Conservation (phyloP, 768 basidiomycete genomes). For the Nidularia sp. region DNA sequence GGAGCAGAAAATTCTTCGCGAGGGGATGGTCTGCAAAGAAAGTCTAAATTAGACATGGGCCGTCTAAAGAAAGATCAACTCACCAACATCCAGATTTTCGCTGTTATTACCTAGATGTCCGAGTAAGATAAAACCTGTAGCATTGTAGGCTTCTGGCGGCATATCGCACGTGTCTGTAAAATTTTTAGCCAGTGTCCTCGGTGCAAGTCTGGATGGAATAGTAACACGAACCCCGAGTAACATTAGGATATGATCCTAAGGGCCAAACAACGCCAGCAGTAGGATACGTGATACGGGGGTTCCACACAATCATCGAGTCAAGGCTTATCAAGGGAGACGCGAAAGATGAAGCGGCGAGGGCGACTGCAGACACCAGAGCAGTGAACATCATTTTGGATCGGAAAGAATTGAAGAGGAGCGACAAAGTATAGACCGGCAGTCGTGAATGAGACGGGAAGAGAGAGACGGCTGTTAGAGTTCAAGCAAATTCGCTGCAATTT, state of each 20-base stretch:
- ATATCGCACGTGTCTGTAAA: conserved; percentile 20
- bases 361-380: conserved; percentile 16
- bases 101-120: conserved; percentile 28
- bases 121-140: conserved; percentile 34
- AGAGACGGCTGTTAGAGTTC: background rate
- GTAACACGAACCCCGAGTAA: conserved; percentile 31
- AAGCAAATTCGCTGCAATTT: background rate
- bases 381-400: background rate
- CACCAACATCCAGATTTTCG: conserved; percentile 46
- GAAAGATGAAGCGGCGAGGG: conserved; percentile 16
- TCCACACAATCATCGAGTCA: conserved; percentile 22
- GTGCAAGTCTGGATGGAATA: background rate
- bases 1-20: conserved; percentile 17
- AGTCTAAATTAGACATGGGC: background rate
- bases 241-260: conserved; percentile 21
- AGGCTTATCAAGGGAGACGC: conserved; percentile 14
- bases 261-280: conserved; percentile 22
- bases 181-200: background rate
- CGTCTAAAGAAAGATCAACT: conserved; percentile 8
- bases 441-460: background rate
- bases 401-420: background rate
- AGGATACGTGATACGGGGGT: conserved; percentile 36
- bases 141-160: conserved; percentile 26
- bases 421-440: background rate
- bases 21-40: conserved; percentile 19